Evolutionary conservation across 2,329 filamentous ascomycete genomes (phyloP), one percentile per base, ranked within the genome.

Genomic region (Neopestalotiopsis rosae): DNA sequence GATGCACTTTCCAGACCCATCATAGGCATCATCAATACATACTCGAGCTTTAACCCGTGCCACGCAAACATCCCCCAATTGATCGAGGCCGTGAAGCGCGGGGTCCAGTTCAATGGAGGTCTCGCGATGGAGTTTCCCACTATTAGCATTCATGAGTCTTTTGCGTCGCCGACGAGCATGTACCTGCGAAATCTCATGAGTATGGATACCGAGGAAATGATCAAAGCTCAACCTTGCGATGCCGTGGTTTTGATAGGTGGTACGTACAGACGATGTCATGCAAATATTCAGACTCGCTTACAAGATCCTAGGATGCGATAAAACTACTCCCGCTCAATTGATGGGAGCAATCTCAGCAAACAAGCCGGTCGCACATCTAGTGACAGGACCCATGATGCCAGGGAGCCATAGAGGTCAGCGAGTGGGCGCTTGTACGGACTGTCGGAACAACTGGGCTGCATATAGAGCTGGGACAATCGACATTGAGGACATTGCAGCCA

Each of bases 181-280:
- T 93, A 89, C 67, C 75, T 94, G 62, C 80, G 92, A 40, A 94
- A 94, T 72, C 75, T 94, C 68, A 94, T 94, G 91, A 91, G 89
- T 72, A 92, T 94, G 90, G 92, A 94, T 75, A 94, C 92, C 0
- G 92, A 94, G 77, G 91, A 94, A 81, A 94, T 94, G 91, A 89
- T 93, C 66, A 83, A 83, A 58, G 91, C 91, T 0, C 91, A 94
- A 78, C 91, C 91, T 0, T 84, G 91, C 17, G 91, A 94, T 79
- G 88, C 89, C 0, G 88, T 89, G 10, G 85, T 92, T 14, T 83
- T 91, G 71, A 90, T 93, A 72, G 91, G 91, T 62, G 91, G 89
- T 89, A 68, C 70, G 80, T 62, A 10, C 17, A 30, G 59, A 58
- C n/a, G 56, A 70, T 13, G 20, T 42, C 45, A 1, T 13, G 52